Evolutionary conservation across 257 asterid species (phyloP).

Genomic region (Solanum paucissectum): DNA sequence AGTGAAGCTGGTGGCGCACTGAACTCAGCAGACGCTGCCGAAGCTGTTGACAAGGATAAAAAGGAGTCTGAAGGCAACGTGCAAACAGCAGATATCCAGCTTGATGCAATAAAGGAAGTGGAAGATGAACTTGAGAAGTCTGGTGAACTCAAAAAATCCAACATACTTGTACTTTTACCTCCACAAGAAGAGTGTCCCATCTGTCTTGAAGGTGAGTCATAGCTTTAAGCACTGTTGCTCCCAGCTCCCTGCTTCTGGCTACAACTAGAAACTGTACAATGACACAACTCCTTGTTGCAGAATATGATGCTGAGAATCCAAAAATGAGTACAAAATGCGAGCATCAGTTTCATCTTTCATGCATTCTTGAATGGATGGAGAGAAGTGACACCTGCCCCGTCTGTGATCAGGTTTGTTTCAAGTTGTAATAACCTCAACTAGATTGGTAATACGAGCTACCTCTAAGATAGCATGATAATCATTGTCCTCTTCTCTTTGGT

Average conservation of each 20-base stretch:
- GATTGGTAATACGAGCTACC: background rate
- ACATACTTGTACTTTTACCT: constrained; percentile 17
- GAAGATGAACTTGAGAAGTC: constrained; percentile 37
- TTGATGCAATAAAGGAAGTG: constrained; percentile 27
- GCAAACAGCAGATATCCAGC: constrained; percentile 16
- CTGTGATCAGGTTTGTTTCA: constrained; percentile 59
- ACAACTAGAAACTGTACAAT: background rate
- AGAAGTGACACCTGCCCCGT: constrained; percentile 87
- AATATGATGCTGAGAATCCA: constrained; percentile 79
- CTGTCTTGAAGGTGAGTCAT: constrained; percentile 73
- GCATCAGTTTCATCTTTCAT: constrained; percentile 85
- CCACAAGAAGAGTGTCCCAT: constrained; percentile 80
- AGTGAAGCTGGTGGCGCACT: constrained; percentile 24
- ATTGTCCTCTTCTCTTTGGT: constrained; percentile 4
- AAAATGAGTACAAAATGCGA: constrained; percentile 76
- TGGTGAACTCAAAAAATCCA: constrained; percentile 49
- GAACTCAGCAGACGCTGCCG: constrained; percentile 31
- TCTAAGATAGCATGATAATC: background rate
- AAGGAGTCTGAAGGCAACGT: constrained; percentile 40
- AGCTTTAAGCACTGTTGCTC: background rate
- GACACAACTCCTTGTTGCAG: constrained; percentile 28
- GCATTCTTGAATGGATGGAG: constrained; percentile 98
- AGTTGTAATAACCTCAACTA: background rate
- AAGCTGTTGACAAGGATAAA: constrained; percentile 26
- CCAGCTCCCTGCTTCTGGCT: background rate